phyloP scores from a whole-genome alignment of 2,329 filamentous ascomycete species.

The Colletotrichum falcatum region DNA sequence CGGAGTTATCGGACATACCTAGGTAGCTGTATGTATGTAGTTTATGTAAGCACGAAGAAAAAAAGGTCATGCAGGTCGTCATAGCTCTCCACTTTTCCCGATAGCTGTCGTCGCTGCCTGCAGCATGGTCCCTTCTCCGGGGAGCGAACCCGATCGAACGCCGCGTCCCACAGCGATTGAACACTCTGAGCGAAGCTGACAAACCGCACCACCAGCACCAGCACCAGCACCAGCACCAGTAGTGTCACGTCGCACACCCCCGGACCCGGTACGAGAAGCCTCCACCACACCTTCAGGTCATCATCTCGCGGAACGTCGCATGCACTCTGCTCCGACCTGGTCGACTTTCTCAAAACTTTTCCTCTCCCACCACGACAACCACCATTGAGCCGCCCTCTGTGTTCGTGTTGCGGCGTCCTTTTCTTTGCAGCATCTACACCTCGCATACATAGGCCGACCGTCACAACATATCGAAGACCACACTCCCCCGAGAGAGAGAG shows the following conservation, averaged over 20 bases:
- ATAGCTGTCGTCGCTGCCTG: slow-evolving; percentile 17
- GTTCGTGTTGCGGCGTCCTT: slow-evolving; percentile 3
- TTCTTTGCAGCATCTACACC: background rate
- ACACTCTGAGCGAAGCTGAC: slow-evolving; percentile 27
- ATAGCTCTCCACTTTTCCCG: slow-evolving; percentile 39
- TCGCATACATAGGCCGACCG: background rate
- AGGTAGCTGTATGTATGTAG: too few relatives aligned
- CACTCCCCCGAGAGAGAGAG: slow-evolving; percentile 8
- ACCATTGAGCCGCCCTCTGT: slow-evolving; percentile 6
- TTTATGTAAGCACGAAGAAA: too few relatives aligned
- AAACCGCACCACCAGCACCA: slow-evolving; percentile 16
- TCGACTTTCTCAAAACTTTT: background rate
- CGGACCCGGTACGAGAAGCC: slow-evolving; percentile 15
- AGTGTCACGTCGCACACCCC: slow-evolving; percentile 23
- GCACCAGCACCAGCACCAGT: background rate
- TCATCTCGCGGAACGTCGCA: slow-evolving; percentile 31
- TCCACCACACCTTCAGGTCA: slow-evolving; percentile 28
- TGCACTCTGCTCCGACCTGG: slow-evolving; percentile 30
- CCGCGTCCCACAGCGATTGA: slow-evolving; percentile 1
- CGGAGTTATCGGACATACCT: slow-evolving; percentile 37
- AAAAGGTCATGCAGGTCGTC: slow-evolving; percentile 41
- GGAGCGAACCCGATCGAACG: slow-evolving; percentile 21
- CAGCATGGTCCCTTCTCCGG: slow-evolving; percentile 12
- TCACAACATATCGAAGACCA: background rate
- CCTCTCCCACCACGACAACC: slow-evolving; percentile 11